Percentiles rank a stretch among this genome's conserved stretches.
Evolutionary conservation across 78 protist species (phyloP).

Genomic region (Anaeramoeba ignava): DNA sequence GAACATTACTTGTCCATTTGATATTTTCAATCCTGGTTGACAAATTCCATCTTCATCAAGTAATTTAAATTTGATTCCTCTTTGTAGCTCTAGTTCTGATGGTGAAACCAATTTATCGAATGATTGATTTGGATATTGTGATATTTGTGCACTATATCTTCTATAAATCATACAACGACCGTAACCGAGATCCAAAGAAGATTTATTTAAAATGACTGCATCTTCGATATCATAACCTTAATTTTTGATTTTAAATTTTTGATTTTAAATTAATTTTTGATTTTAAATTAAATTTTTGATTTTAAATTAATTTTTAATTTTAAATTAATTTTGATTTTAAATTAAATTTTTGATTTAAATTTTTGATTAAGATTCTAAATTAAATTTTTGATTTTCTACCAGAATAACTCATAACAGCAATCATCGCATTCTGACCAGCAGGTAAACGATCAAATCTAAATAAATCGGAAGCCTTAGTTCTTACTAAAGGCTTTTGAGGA

Average conservation of each 20-base stretch:
- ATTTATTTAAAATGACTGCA: constrained; percentile 90
- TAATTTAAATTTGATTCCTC: neutral
- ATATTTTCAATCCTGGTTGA: constrained; percentile 47
- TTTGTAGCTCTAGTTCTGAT: neutral
- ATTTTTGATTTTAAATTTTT: constrained; percentile 46
- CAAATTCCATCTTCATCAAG: constrained; percentile 85
- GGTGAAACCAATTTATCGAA: neutral
- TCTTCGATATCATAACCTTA: constrained; percentile 99
- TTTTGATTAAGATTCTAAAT: neutral
- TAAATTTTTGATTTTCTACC: neutral
- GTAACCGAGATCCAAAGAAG: constrained; percentile 73
- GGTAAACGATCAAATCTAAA: constrained; percentile 56
- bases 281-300: too few relatives aligned
- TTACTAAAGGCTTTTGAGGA: constrained; percentile 81
- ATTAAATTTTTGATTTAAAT: too few relatives aligned
- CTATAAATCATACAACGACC: constrained; percentile 87
- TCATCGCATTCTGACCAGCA: constrained; percentile 92
- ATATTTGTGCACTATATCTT: constrained; percentile 25
- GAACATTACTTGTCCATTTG: constrained; percentile 31
- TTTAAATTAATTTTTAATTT: too few relatives aligned
- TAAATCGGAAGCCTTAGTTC: constrained; percentile 53
- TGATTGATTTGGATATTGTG: neutral
- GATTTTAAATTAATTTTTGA: too few relatives aligned
- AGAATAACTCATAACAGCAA: constrained; percentile 82
- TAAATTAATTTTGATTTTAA: too few relatives aligned